Conservation (phyloP, 176 grass and related monocot genomes). For the Phyllostachys edulis region DNA sequence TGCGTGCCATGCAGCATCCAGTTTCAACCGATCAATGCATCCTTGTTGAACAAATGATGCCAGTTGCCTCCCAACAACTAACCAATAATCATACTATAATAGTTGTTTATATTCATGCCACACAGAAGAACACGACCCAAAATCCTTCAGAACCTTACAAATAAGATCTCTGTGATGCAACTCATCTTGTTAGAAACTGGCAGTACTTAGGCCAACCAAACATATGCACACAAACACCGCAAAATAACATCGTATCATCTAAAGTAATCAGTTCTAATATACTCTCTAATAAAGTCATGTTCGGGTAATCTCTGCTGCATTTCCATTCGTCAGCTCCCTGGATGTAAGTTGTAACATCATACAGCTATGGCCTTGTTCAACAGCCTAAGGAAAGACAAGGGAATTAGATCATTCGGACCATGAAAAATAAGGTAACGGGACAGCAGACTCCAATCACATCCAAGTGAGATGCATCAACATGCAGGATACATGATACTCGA, state of each 20-base stretch:
- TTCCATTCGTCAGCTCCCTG: not conserved
- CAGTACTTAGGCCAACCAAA: not conserved
- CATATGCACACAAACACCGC: not conserved
- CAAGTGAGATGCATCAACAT: constrained; percentile 1
- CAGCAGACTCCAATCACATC: no score
- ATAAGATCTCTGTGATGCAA: not conserved
- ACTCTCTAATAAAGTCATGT: not conserved
- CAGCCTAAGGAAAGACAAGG: no score
- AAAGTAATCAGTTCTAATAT: not conserved
- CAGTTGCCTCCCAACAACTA: not conserved
- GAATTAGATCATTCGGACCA: no score
- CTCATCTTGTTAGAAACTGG: not conserved
- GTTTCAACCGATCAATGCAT: not conserved
- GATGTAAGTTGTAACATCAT: not conserved
- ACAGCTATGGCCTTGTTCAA: not conserved
- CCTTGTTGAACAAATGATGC: not conserved
- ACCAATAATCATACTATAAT: not conserved
- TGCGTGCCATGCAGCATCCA: no score
- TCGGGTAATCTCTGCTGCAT: not conserved
- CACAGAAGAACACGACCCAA: not conserved
- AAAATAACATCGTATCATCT: not conserved
- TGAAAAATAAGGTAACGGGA: no score
- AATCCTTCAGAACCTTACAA: not conserved
- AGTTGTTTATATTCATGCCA: not conserved
- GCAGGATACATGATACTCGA: constrained; percentile 23